A percentile compares a stretch with the other conserved stretches of the same genome.
phyloP scores from a whole-genome alignment of 2,329 filamentous ascomycete species.

The Elsinoe necatrix region DNA sequence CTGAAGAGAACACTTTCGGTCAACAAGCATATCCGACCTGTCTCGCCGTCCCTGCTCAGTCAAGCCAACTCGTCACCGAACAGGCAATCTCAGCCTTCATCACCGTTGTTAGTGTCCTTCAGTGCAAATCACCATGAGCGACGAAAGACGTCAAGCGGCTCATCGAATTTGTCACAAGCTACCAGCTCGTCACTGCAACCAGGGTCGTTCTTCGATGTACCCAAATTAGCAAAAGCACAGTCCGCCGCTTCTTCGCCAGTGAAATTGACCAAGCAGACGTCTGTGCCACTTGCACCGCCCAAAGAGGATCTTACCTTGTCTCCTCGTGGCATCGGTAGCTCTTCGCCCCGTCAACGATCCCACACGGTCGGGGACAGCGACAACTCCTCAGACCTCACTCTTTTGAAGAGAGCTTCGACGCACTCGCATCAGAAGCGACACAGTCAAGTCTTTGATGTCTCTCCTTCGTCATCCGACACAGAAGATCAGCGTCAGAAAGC shows the following conservation, averaged over 20 bases:
- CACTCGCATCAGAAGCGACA: constrained; percentile 71
- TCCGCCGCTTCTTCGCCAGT: constrained; percentile 49
- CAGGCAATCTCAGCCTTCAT: constrained; percentile 73
- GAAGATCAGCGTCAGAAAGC: constrained; percentile 89
- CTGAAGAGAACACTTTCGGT: constrained; percentile 76
- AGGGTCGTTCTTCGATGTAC: constrained; percentile 61
- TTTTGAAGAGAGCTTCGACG: constrained; percentile 50
- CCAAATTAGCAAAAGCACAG: constrained; percentile 48
- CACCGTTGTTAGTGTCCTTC: constrained; percentile 92
- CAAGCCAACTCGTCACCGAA: constrained; percentile 81
- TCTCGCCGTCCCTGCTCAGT: constrained; percentile 73
- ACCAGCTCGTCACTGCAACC: constrained; percentile 58
- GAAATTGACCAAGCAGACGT: constrained; percentile 39
- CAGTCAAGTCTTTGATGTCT: constrained; percentile 93
- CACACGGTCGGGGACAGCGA: constrained; percentile 93
- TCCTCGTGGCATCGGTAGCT: constrained; percentile 26
- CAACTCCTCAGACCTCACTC: constrained; percentile 53
- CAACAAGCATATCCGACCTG: constrained; percentile 70
- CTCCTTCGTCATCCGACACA: constrained; percentile 93
- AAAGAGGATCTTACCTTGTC: constrained; percentile 29
- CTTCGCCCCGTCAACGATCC: constrained; percentile 65
- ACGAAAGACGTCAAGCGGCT: constrained; percentile 85
- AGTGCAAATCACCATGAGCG: constrained; percentile 76
- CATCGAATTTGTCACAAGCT: constrained; percentile 74
- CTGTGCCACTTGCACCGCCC: constrained; percentile 43